phyloP scores from a whole-genome alignment of 2,329 filamentous ascomycete species.

The Drechslerella coelobrocha region DNA sequence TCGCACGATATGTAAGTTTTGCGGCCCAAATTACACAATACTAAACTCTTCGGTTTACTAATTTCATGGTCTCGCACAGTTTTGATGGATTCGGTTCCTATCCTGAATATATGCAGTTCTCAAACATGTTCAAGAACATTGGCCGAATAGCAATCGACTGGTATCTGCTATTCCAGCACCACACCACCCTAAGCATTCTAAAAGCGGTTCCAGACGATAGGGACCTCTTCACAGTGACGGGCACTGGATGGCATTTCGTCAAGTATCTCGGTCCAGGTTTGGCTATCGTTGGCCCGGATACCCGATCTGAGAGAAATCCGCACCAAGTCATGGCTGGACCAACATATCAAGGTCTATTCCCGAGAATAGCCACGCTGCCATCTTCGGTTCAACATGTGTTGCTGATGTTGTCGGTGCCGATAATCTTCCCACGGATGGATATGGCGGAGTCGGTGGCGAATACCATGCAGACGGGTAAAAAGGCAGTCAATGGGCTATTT shows the following conservation, averaged over 20 bases:
- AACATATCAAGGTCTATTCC: slow-evolving; percentile 96
- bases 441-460: slow-evolving; percentile 89
- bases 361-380: slow-evolving; percentile 88
- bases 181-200: slow-evolving; percentile 91
- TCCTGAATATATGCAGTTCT: slow-evolving; percentile 97
- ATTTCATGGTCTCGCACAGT: slow-evolving; percentile 61
- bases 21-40: too few species aligned
- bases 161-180: slow-evolving; percentile 98
- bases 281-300: slow-evolving; percentile 87
- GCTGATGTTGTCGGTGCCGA: slow-evolving; percentile 90
- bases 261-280: slow-evolving; percentile 94
- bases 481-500: slow-evolving; percentile 93
- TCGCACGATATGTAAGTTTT: slow-evolving; percentile 93
- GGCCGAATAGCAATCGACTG: slow-evolving; percentile 94
- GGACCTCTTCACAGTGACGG: slow-evolving; percentile 94
- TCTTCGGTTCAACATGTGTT: slow-evolving; percentile 95
- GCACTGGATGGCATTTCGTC: slow-evolving; percentile 98
- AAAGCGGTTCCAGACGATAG: slow-evolving; percentile 85
- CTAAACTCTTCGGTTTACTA: too few species aligned
- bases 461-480: slow-evolving; percentile 92
- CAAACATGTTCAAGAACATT: slow-evolving; percentile 97
- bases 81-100: slow-evolving; percentile 98
- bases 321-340: slow-evolving; percentile 92
- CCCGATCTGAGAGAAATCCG: slow-evolving; percentile 87
- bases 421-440: slow-evolving; percentile 89